phyloP scores from a whole-genome alignment of 768 basidiomycete species.

The Thelephora aurantiotincta region DNA sequence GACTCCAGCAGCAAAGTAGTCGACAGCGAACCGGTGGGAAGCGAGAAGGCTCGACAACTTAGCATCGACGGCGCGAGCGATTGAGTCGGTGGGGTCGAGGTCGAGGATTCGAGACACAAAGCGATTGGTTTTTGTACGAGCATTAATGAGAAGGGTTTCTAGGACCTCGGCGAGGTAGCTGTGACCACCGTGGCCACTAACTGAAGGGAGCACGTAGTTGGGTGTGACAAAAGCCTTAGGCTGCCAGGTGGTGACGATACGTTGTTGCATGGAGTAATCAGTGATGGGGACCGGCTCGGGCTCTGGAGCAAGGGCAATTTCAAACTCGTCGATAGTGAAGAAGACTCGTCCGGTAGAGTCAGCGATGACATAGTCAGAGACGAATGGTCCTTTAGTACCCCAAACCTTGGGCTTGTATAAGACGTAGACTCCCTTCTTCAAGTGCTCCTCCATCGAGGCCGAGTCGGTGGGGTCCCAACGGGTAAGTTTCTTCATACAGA shows the following conservation, averaged over 20 bases:
- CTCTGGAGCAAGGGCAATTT: slow-evolving; percentile 18
- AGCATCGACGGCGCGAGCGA: slow-evolving; percentile 9
- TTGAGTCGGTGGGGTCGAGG: slow-evolving; percentile 10
- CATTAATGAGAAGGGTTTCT: slow-evolving; percentile 8
- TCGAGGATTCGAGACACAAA: slow-evolving; percentile 14
- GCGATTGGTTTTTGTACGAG: slow-evolving; percentile 9
- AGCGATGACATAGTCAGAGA: slow-evolving; percentile 15
- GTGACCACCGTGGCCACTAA: neutral
- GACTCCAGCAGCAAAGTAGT: slow-evolving; percentile 10
- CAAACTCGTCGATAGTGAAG: slow-evolving; percentile 20
- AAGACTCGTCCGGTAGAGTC: slow-evolving; percentile 17
- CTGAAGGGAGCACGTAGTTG: slow-evolving; percentile 4
- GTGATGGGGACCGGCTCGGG: slow-evolving; percentile 14
- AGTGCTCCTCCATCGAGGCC: slow-evolving; percentile 12
- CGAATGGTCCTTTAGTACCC: slow-evolving; percentile 12
- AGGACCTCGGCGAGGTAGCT: slow-evolving; percentile 5
- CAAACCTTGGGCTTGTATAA: slow-evolving; percentile 14
- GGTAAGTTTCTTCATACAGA: slow-evolving; percentile 17
- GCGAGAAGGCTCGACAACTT: slow-evolving; percentile 9
- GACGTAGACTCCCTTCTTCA: slow-evolving; percentile 18
- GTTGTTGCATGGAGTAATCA: slow-evolving; percentile 15
- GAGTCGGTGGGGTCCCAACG: slow-evolving; percentile 16
- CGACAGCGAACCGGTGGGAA: slow-evolving; percentile 7
- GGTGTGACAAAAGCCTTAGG: slow-evolving; percentile 14
- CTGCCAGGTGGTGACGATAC: slow-evolving; percentile 19